Conservation (phyloP, 2,329 filamentous ascomycete species). For the Anthostomella pinea region DNA sequence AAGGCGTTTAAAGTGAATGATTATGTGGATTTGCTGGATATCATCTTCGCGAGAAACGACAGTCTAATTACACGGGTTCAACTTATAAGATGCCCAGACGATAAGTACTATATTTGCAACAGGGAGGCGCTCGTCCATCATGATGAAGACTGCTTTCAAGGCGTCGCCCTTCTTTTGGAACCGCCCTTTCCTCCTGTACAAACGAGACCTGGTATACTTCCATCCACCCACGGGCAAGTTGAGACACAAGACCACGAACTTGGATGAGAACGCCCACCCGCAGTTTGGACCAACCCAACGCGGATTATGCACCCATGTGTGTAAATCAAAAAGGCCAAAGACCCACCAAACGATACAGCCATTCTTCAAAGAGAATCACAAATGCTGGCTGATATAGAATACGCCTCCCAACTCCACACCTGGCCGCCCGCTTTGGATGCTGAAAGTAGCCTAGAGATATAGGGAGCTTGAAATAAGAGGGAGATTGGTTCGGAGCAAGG, state of each 20-base stretch:
- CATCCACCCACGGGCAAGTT: conserved; percentile 8
- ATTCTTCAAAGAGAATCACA: conserved; percentile 20
- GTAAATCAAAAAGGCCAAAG: conserved; percentile 16
- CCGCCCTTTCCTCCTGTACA: conserved; percentile 16
- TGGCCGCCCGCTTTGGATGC: conserved; percentile 30
- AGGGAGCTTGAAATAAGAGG: conserved; percentile 28
- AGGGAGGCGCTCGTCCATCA: too few relatives aligned
- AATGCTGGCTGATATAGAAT: conserved; percentile 34
- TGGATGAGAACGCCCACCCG: conserved; percentile 20
- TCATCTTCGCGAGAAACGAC: conserved; percentile 23
- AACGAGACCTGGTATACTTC: conserved; percentile 17
- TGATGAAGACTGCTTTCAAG: too few relatives aligned
- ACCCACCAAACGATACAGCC: conserved; percentile 23
- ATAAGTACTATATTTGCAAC: conserved; percentile 6
- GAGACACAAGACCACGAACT: conserved; percentile 12
- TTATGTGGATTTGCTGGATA: conserved; percentile 23
- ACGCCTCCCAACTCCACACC: conserved; percentile 45
- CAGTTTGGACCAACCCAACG: conserved; percentile 24
- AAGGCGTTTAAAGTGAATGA: conserved; percentile 6
- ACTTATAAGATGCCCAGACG: conserved; percentile 8
- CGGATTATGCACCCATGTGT: conserved; percentile 31
- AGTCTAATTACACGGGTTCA: conserved; percentile 30
- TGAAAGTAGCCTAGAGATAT: conserved; percentile 30
- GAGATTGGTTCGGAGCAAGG: conserved; percentile 11
- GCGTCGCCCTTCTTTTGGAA: conserved; percentile 5